Base-by-base conservation (phyloP, 1,284 basidiomycete genomes). In the Malassezia obtusa region DNA sequence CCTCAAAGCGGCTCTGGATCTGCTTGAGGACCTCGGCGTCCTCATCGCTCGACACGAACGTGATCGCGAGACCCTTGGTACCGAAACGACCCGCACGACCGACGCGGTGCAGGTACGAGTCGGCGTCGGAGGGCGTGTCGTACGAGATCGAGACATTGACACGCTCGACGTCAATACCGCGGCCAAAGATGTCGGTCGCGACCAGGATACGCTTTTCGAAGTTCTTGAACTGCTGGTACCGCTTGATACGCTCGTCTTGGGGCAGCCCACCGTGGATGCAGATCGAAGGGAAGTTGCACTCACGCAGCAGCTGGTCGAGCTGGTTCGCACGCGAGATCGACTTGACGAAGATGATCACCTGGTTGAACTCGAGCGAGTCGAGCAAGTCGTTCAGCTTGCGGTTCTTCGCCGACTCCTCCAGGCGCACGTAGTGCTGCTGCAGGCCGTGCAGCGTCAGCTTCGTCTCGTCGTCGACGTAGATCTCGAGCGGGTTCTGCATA, bases 291-390 rank as follows among this genome's bases (percentile, higher is more conserved):
- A 99, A 98, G 77, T 94, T 95, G 80, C 92, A 98, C 49, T 91
- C 90, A 38, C 91, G 86, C 39, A 99, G 79, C 14, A 99, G 79
- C 76, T 91, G 89, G 79, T 99, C 92, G 61, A 99, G 78, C 76
- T 96, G 89, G 56, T 91, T 91, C 2, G 94, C 94, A 59, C 94
- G 86, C 30, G 87, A 85, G 46, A 96, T 90, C 9, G 91, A 95
- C 77, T 96, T 98, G 64, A 98, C 94, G 67, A 99, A 99, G 69
- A 98, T 99, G 63, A 95, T 92, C 65, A 99, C 94, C 77, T 99
- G 94, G 76, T 99, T 99, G 80, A 98, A 99, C 77, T 99, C 94
- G 56, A 99, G 80, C 21, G 85, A 87, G 75, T 99, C 94, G 54
- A 99, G 80, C 41, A 98, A 77, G 64, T 96, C 92, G 71, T 98